Evolutionary conservation across 768 basidiomycete genomes (phyloP).

Genomic region (Filobasidium wieringae): DNA sequence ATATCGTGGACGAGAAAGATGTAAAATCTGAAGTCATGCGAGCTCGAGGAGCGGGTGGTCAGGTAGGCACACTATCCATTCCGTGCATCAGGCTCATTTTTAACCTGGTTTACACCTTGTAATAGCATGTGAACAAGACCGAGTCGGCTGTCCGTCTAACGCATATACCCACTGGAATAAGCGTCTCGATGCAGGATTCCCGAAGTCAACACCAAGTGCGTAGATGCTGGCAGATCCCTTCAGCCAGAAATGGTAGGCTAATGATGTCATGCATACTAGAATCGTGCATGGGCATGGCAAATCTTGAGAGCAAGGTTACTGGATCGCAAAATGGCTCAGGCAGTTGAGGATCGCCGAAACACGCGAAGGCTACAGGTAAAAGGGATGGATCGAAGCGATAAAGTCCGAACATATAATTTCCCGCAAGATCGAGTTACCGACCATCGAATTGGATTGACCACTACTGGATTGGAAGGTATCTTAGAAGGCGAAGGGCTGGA

Average conservation of each 20-base stretch:
- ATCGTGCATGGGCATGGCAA: constrained; percentile 83
- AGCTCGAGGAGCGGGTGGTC: constrained; percentile 89
- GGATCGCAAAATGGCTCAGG: constrained; percentile 60
- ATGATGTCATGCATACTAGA: constrained; percentile 44
- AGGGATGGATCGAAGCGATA: constrained; percentile 78
- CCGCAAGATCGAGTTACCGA: constrained; percentile 87
- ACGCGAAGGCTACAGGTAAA: constrained; percentile 62
- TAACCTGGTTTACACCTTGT: neutral
- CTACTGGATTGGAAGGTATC: constrained; percentile 43
- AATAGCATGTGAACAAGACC: constrained; percentile 91
- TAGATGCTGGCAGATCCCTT: constrained; percentile 1
- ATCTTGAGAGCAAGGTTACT: constrained; percentile 75
- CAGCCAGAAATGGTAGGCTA: neutral
- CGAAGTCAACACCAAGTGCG: constrained; percentile 83
- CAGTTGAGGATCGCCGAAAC: constrained; percentile 59
- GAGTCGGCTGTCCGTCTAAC: constrained; percentile 94
- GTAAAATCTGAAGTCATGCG: constrained; percentile 90
- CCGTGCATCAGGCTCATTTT: neutral
- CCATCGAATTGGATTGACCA: constrained; percentile 68
- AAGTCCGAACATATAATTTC: constrained; percentile 91
- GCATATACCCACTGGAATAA: constrained; percentile 82
- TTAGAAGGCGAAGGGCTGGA: constrained; percentile 42
- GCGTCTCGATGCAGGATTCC: constrained; percentile 96
- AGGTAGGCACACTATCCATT: constrained; percentile 45
- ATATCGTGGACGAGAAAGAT: constrained; percentile 67